Evolutionary conservation across 805 yeast genomes (phyloP), one percentile per base, ranked within the genome.

Genomic region (Candida anglica): DNA sequence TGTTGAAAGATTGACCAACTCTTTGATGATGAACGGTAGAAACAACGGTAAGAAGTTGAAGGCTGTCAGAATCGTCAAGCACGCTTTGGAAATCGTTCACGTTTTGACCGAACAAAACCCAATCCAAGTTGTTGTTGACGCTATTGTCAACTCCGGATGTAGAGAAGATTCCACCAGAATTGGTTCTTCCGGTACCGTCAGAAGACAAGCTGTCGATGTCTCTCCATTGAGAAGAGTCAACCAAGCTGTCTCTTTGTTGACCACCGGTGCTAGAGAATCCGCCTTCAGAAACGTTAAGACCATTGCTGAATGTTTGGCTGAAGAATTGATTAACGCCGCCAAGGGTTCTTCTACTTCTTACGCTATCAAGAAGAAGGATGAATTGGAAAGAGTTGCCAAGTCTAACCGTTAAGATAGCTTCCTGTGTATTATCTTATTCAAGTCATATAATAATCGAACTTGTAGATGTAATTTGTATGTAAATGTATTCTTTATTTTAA

Each of bases 281-380:
- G 79, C 98, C 65, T 93, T 93, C 97, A 93, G 98, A 84, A 93
- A 93, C 89, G 79, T 93, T 79, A 93, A 94, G 87, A 88, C 98
- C 71, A 93, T 93, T 73, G 95, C 98, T 68, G 99, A 93, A 79
- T 93, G 98, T 77, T 86, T 93, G 71, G 98, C 99, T 69, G 99
- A 93, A 81, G 99, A 93, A 82, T 86, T 93, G 73, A 94, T 93
- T 74, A 93, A 93, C 81, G 99, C 99, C 64, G 98, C 95, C 67
- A 93, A 93, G 84, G 98, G 98, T 76, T 93, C 98, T 63, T 89
- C 99, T 56, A 94, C 97, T 73, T 93, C 98, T 66, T 94, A 89
- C 73, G 98, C 98, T 63, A 94, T 93, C 80, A 93, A 93, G 94
- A 93, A 93, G 98, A 93, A 93, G 95, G 99, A 93, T 75, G 99